These are phyloP conservation scores for Fraxinus pennsylvanica DNA, from an alignment of 257 asterid genomes.

Conservation along the genomic window DNA sequence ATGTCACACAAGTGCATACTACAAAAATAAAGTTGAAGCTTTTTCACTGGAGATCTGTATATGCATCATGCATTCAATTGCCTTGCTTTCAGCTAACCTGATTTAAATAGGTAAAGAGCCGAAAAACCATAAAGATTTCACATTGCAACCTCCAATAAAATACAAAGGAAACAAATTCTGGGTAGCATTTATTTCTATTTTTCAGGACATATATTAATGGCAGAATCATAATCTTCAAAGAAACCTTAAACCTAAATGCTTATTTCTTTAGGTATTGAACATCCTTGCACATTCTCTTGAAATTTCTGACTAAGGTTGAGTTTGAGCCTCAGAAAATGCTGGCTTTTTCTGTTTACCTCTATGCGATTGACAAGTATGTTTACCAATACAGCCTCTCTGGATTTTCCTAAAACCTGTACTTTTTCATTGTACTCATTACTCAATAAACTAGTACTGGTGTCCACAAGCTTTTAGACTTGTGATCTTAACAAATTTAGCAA, in stretches of 20 bases:
- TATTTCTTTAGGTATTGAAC: not conserved
- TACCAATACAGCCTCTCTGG: not conserved
- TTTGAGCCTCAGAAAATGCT: not conserved
- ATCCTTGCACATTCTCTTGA: not conserved
- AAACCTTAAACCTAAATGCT: not conserved
- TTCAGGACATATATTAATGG: not conserved
- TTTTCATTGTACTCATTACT: not conserved
- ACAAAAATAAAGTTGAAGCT: not conserved
- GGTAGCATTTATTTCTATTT: not conserved
- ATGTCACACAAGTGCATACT: not conserved
- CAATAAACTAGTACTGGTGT: not conserved
- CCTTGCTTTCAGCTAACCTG: not conserved
- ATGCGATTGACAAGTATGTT: not conserved
- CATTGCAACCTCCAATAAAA: not conserved
- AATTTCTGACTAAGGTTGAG: not conserved
- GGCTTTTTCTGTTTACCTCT: not conserved
- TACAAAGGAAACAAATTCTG: not conserved
- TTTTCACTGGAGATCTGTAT: not conserved
- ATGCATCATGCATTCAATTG: not conserved
- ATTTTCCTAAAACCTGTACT: not conserved
- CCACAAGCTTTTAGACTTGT: not conserved
- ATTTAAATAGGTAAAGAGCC: not conserved
- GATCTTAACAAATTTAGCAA: not conserved
- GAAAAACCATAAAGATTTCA: not conserved
- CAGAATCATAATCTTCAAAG: not conserved